Base-by-base conservation (phyloP, 1,284 basidiomycete species). In the Cryptococcus deneoformans region DNA sequence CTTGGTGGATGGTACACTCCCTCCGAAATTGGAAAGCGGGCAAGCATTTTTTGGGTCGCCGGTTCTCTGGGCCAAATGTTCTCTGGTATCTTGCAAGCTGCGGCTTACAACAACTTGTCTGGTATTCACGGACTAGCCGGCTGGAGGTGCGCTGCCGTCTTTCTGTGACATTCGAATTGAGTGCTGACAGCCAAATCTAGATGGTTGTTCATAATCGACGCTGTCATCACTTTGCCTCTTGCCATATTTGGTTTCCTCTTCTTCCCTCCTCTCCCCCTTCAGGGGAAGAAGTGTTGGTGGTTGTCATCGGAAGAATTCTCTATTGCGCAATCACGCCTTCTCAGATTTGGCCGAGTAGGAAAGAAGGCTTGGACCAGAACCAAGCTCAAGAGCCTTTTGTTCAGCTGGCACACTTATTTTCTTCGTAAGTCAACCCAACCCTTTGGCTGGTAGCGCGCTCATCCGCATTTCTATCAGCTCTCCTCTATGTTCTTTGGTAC, bases 171-270 rank as follows among this genome's bases (percentile, higher is more conserved):
- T 7, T 6, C 29, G 7, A 14, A 20, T n/a, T 16, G 24, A 9
- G 10, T 37, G 10, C 29, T 43, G 10, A 46, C 45, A 14, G 35
- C 1, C 43, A 12, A 34, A 3, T 9, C 6, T 47, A 58, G 68
- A 37, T 66, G 66, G 70, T 53, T 71, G 7, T 71, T 72, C 60
- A 72, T 72, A 60, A 67, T 72, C 50, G 70, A 76, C 55, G 71
- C 69, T 0, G 57, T 68, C 52, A 66, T 70, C 60, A 76, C 71
- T 7, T 57, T 74, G 3, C 74, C 74, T 5, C 68, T 76, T 46
- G 71, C 72, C 10, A n/a, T 76, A 11, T 48, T 63, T 2, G 69
- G 72, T 1, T 72, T 59, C 56, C 40, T 66, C 39, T 65, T 75
- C 56, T 67, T 69, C 36, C 74, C 72, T 10, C 64, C 60, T 6